Conservation (phyloP, 1,139 yeast genomes). For the Yamadazyma aaseri region DNA sequence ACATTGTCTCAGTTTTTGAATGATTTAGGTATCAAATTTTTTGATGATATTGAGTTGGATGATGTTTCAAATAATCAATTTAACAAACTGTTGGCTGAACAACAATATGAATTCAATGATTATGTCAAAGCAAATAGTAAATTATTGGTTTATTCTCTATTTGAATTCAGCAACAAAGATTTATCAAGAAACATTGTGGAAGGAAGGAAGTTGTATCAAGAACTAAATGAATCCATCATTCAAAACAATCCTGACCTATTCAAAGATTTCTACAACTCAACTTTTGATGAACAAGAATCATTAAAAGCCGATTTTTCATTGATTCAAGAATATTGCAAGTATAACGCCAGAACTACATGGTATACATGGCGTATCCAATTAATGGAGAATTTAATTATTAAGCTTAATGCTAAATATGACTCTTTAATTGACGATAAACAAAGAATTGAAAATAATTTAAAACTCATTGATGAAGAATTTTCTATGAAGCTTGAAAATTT, state of each 20-base stretch:
- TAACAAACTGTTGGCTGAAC: constrained; percentile 8
- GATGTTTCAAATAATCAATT: constrained; percentile 21
- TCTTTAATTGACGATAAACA: constrained; percentile 26
- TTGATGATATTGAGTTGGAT: constrained; percentile 49
- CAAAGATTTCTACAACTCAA: constrained; percentile 42
- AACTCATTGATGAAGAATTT: constrained; percentile 17
- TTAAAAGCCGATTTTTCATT: constrained; percentile 44
- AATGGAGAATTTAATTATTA: constrained; percentile 34
- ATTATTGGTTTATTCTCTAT: constrained; percentile 44
- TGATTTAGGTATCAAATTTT: constrained; percentile 51
- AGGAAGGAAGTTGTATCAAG: constrained; percentile 44
- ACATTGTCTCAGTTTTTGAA: constrained; percentile 42
- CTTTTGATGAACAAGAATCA: constrained; percentile 33
- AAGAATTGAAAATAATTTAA: constrained; percentile 22
- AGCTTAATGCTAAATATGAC: constrained; percentile 29
- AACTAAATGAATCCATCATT: constrained; percentile 42
- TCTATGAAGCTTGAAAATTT: constrained; percentile 15
- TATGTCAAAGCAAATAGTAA: constrained; percentile 31
- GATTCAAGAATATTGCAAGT: constrained; percentile 49
- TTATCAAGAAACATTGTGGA: constrained; percentile 49
- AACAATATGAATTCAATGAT: constrained; percentile 21
- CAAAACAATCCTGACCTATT: constrained; percentile 51
- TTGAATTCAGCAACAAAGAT: constrained; percentile 53
- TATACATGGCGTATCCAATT: constrained; percentile 57
- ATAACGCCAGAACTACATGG: constrained; percentile 54